Conservation (phyloP, 306 rosid genomes). For the Glycyrrhiza uralensis region DNA sequence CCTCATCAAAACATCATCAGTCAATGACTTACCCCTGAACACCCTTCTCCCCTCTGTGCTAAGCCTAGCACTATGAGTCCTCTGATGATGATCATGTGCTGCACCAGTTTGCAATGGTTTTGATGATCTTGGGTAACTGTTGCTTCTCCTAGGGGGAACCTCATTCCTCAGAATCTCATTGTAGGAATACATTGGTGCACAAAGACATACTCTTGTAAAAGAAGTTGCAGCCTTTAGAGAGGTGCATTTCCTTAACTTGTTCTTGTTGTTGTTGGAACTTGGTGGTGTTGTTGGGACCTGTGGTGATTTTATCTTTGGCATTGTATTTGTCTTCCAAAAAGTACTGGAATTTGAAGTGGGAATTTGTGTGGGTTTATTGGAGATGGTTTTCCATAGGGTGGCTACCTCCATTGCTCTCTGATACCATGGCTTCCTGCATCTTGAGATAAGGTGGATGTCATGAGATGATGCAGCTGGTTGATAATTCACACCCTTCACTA, state of each 20-base stretch:
- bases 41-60: constrained; percentile 71
- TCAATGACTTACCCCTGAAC: constrained; percentile 86
- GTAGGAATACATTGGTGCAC: constrained; percentile 90
- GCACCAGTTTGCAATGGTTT: constrained; percentile 47
- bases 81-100: constrained; percentile 41
- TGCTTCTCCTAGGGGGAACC: constrained; percentile 81
- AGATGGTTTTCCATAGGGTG: constrained; percentile 52
- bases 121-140: constrained; percentile 79
- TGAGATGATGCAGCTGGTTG: neutral
- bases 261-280: constrained; percentile 24
- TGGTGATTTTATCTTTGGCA: constrained; percentile 43
- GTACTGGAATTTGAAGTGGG: neutral
- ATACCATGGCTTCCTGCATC: constrained; percentile 88
- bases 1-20: constrained; percentile 89
- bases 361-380: constrained; percentile 47
- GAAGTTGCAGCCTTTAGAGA: constrained; percentile 81
- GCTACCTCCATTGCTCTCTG: constrained; percentile 74
- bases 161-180: constrained; percentile 69
- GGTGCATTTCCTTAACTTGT: constrained; percentile 71
- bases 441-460: constrained; percentile 19
- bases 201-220: constrained; percentile 85
- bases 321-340: constrained; percentile 56
- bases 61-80: constrained; percentile 39
- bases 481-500: constrained; percentile 12
- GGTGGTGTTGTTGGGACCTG: constrained; percentile 34